These are phyloP conservation scores for Globisporangium alternatum DNA, from an alignment of 352 stramenopile species.

Conservation along the genomic window DNA sequence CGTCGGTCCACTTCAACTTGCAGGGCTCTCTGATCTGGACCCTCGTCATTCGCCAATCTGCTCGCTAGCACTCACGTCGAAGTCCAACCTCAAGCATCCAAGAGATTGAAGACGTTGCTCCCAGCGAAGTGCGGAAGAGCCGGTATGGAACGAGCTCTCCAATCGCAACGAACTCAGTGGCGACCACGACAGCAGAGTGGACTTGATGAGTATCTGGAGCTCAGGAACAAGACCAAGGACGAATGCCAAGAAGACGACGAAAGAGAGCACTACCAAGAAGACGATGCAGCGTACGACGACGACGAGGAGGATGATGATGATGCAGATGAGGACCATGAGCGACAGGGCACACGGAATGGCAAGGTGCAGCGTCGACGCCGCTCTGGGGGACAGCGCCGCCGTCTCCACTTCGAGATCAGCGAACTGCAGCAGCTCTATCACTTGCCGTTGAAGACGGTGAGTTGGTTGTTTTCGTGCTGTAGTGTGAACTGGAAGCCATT, in stretches of 20 bases:
- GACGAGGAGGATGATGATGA: neutral
- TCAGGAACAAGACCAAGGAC: neutral
- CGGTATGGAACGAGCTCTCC: neutral
- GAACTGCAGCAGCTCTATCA: slow-evolving; percentile 67
- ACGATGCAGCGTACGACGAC: neutral
- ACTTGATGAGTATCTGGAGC: neutral
- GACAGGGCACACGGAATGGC: neutral
- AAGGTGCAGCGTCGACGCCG: neutral
- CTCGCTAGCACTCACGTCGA: neutral
- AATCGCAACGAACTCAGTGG: neutral
- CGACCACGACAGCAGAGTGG: neutral
- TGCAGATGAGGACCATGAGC: neutral
- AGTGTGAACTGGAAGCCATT: neutral
- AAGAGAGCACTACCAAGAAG: neutral
- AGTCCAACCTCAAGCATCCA: neutral
- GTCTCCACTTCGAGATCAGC: slow-evolving; percentile 54
- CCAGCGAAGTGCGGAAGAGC: neutral
- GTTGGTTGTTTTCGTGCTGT: slow-evolving; percentile 9
- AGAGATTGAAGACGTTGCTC: neutral
- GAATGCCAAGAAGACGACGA: neutral
- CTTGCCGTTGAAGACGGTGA: slow-evolving; percentile 67
- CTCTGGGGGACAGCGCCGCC: slow-evolving; percentile 19
- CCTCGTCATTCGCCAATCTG: slow-evolving; percentile 8
- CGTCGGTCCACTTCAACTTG: slow-evolving; percentile 1
- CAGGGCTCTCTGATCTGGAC: neutral